A percentile compares a stretch with the other conserved stretches of the same genome.
These are phyloP conservation scores for Chrysoporthe puriensis DNA, from an alignment of 2,329 filamentous ascomycete species.

Conservation along the genomic window DNA sequence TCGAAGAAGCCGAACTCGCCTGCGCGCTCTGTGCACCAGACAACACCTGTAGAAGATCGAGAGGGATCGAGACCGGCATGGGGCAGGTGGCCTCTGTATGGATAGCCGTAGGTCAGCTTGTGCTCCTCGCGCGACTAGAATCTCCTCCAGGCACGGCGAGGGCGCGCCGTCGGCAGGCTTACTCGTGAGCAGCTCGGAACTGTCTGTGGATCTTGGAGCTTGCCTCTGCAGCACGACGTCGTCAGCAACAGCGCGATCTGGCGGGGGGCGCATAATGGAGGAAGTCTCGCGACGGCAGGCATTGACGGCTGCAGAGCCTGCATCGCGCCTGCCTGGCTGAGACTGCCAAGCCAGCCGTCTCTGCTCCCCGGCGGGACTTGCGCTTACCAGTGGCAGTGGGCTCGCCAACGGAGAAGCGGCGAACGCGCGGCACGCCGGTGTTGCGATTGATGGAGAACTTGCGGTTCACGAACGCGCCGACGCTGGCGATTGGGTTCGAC, in stretches of 20 bases:
- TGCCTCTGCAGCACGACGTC: constrained; percentile 60
- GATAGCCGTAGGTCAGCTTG: constrained; percentile 15
- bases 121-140: constrained; percentile 4
- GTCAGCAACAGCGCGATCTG: constrained; percentile 13
- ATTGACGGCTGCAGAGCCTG: constrained; percentile 6
- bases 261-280: neutral
- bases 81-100: constrained; percentile 69
- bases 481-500: constrained; percentile 36
- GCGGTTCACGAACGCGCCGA: constrained; percentile 50
- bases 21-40: constrained; percentile 89
- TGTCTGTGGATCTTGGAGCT: constrained; percentile 84
- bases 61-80: constrained; percentile 90
- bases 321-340: constrained; percentile 20
- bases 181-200: constrained; percentile 85
- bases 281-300: neutral
- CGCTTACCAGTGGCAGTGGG: constrained; percentile 59
- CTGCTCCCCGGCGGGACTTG: neutral
- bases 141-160: neutral
- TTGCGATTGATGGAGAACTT: constrained; percentile 71
- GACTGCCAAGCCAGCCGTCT: constrained; percentile 25
- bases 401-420: constrained; percentile 63
- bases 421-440: constrained; percentile 62
- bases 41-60: constrained; percentile 87
- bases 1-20: constrained; percentile 88
- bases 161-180: constrained; percentile 17